Base-by-base conservation (phyloP, 129 eudicot genomes). In the Heracleum sosnowskyi region DNA sequence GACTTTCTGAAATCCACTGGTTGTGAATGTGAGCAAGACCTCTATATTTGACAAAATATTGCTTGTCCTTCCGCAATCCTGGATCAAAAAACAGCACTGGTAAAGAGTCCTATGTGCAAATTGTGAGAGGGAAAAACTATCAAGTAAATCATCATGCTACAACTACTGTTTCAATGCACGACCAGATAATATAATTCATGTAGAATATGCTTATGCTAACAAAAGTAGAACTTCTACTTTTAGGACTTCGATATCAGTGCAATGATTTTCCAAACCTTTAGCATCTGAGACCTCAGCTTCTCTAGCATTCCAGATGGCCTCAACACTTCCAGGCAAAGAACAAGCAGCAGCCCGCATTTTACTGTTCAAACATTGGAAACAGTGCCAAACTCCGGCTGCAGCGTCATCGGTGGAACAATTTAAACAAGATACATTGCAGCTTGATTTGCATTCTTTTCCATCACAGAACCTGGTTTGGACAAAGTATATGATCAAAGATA, bases 11-110 rank as follows among this genome's bases (percentile, higher is more conserved):
- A 46, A 89, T 68, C 97, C 97, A 91, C 80, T 85, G 85, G 84
- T 89, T 91, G 81, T 91, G 91, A 72, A 84, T 75, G 80, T 91
- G 93, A 62, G 97, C 90, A 84, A 87, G 92, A 81, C 91, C 93
- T 60, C 84, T 87, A 82, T 89, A 91, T 80, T 91, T 91, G 77
- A 89, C 91, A 80, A 91, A 81, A 85, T 85, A 91, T 78, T 91
- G 89, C 79, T 84, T 91, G 80, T 86, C 88, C 84, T 73, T 84
- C 39, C 42, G 81, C 74, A 60, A 77, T 76, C 88, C 97, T 91
- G 41, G 66, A 77, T 77, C 45, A 72, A 63, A 57, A 55, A 35
- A 39, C 18, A 74, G 26, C 11, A 40, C 18, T 37, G 31, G 64
- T 9, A 35, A 76, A 29, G 31, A 49, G 42, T 74, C 40, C 34